Percentiles rank a stretch among this genome's conserved stretches.
phyloP scores from a whole-genome alignment of 805 yeast species.

The Clavispora asparagi region DNA sequence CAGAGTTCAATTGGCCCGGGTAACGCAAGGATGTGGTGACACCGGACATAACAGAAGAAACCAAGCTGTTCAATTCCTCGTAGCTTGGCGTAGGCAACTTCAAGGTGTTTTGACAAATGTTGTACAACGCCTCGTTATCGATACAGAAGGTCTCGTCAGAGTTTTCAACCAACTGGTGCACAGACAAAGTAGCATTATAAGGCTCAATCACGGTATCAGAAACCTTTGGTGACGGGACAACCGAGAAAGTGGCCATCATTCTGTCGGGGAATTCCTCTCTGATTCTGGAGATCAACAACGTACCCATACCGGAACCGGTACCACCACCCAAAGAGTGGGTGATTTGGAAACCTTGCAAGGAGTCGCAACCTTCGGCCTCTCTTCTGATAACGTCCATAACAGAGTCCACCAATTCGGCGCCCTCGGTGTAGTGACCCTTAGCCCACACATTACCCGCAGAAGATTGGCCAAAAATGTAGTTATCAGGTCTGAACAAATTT shows the following conservation, averaged over 20 bases:
- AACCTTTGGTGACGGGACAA: constrained; percentile 85
- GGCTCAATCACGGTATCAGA: constrained; percentile 95
- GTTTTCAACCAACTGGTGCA: constrained; percentile 86
- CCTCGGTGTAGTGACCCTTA: constrained; percentile 94
- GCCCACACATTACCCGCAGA: constrained; percentile 98
- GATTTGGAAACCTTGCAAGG: constrained; percentile 92
- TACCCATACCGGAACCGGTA: constrained; percentile 97
- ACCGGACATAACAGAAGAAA: constrained; percentile 91
- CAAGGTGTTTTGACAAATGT: constrained; percentile 82
- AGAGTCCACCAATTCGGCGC: constrained; percentile 88
- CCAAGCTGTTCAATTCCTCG: constrained; percentile 73
- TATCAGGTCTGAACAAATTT: constrained; percentile 86
- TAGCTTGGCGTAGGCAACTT: constrained; percentile 76
- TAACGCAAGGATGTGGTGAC: constrained; percentile 89
- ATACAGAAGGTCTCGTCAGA: constrained; percentile 93
- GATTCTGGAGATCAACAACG: constrained; percentile 75
- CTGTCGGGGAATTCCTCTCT: constrained; percentile 93
- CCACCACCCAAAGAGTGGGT: constrained; percentile 63
- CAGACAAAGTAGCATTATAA: constrained; percentile 85
- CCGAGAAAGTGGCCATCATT: constrained; percentile 94
- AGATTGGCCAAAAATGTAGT: constrained; percentile 81
- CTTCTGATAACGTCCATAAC: constrained; percentile 88
- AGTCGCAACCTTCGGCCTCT: constrained; percentile 90
- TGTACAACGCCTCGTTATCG: constrained; percentile 89
- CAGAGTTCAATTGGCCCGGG: constrained; percentile 94